phyloP scores from a whole-genome alignment of 805 yeast species.

The Ogataea populi-albae region DNA sequence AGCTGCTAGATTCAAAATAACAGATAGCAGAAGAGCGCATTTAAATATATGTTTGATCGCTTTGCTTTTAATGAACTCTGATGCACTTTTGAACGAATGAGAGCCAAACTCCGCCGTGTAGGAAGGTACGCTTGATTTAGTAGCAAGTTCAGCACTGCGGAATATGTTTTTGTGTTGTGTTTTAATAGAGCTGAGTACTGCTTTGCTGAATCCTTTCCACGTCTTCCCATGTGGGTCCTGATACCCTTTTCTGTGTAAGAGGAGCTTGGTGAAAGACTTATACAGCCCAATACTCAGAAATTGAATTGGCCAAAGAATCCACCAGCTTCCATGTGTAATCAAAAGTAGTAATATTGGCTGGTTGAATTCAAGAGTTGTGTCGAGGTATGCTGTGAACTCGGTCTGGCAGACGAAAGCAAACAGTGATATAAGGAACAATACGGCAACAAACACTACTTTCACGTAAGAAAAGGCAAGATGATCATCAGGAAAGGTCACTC shows the following conservation, averaged over 20 bases:
- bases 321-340: constrained; percentile 79
- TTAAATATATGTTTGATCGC: constrained; percentile 47
- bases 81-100: constrained; percentile 25
- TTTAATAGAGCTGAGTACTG: constrained; percentile 36
- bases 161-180: constrained; percentile 43
- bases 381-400: constrained; percentile 70
- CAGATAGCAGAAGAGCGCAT: constrained; percentile 44
- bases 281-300: constrained; percentile 45
- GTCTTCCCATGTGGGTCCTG: constrained; percentile 20
- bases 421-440: constrained; percentile 47
- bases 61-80: constrained; percentile 39
- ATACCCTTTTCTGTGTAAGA: constrained; percentile 17
- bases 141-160: constrained; percentile 36
- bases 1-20: constrained; percentile 72
- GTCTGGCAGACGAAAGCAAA: constrained; percentile 75
- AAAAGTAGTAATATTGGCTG: constrained; percentile 69
- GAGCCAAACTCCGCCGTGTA: constrained; percentile 34
- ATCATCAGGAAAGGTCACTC: too few species aligned
- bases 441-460: constrained; percentile 43
- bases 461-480: constrained; percentile 31
- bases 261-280: constrained; percentile 38
- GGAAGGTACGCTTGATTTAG: constrained; percentile 25
- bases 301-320: constrained; percentile 70
- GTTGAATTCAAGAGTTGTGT: constrained; percentile 49
- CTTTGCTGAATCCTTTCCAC: constrained; percentile 32